Evolutionary conservation across 1,139 yeast species (phyloP), one percentile per base, ranked within the genome.

Genomic region (Oligophagozyma castellii): DNA sequence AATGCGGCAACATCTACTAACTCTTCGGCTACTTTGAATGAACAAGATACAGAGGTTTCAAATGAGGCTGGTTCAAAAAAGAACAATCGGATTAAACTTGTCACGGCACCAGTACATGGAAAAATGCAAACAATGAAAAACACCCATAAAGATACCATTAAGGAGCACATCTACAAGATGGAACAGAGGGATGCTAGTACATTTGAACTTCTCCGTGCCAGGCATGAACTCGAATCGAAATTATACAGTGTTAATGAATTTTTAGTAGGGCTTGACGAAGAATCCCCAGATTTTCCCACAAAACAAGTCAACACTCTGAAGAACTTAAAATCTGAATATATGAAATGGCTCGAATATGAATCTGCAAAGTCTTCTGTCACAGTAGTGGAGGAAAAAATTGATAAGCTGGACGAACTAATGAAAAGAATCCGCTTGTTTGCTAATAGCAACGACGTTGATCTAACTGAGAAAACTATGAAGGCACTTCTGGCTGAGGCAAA

Each of bases 11-110:
- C 20, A 18, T 18, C 20, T 18, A 35, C 25, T 4, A 24, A n/a
- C n/a, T n/a, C 19, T 14, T 24, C 33, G 28, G 14, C n/a, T n/a
- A n/a, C n/a, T n/a, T n/a, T n/a, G n/a, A n/a, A n/a, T n/a, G 30
- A 35, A 11, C 20, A 23, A 12, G 27, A 32, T 13, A 15, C 24
- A 2, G 27, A 32, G 10, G 33, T 36, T 13, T 24, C 27, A 5
- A 24, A 16, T 15, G 20, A 24, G 13, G 20, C 7, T 7, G 3
- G 4, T 6, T 16, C n/a, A 6, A 16, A 24, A 12, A 24, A 16
- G 18, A n/a, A 8, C 6, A 12, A 5, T 5, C 20, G 20, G 2
- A 16, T 16, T 5, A 16, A 16, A n/a, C n/a, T 24, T 15, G 16
- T 10, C 11, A 16, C 14, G 12, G 10, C 20, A 7, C 7, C 7